phyloP scores from a whole-genome alignment of 2,329 filamentous ascomycete species.

The Aspergillus ochraceus region DNA sequence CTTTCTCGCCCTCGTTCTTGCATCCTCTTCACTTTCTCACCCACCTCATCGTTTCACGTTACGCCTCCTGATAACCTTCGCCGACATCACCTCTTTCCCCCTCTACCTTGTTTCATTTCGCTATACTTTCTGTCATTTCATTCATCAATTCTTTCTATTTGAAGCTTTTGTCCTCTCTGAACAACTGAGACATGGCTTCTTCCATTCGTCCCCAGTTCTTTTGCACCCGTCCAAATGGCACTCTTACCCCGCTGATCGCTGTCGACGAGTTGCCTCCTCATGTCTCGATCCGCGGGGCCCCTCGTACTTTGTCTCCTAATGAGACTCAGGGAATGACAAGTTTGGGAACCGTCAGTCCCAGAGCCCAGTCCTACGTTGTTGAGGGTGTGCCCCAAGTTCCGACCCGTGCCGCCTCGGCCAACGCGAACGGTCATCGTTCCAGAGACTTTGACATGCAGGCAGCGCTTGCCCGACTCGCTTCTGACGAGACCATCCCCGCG shows the following conservation, averaged over 20 bases:
- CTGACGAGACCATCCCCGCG: slow-evolving; percentile 21
- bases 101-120: neutral
- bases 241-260: slow-evolving; percentile 44
- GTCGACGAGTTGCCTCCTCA: slow-evolving; percentile 46
- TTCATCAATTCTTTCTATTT: neutral
- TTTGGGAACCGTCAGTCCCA: slow-evolving; percentile 35
- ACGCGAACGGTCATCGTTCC: slow-evolving; percentile 9
- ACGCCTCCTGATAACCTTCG: neutral
- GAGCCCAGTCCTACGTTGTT: slow-evolving; percentile 37
- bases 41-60: neutral
- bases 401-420: slow-evolving; percentile 9
- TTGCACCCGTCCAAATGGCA: slow-evolving; percentile 42
- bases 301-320: slow-evolving; percentile 34
- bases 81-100: slow-evolving; percentile 5
- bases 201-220: slow-evolving; percentile 42
- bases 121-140: neutral
- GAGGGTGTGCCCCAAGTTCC: slow-evolving; percentile 19
- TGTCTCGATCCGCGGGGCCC: slow-evolving; percentile 38
- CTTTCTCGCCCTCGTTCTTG: slow-evolving; percentile 6
- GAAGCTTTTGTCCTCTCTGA: neutral
- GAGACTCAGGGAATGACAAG: slow-evolving; percentile 47
- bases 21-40: slow-evolving; percentile 3
- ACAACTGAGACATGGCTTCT: slow-evolving; percentile 19
- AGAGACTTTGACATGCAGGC: slow-evolving; percentile 20
- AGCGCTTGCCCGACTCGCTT: slow-evolving; percentile 20